Evolutionary conservation across 1,139 yeast species (phyloP).

Genomic region (Yamadazyma atlantica): DNA sequence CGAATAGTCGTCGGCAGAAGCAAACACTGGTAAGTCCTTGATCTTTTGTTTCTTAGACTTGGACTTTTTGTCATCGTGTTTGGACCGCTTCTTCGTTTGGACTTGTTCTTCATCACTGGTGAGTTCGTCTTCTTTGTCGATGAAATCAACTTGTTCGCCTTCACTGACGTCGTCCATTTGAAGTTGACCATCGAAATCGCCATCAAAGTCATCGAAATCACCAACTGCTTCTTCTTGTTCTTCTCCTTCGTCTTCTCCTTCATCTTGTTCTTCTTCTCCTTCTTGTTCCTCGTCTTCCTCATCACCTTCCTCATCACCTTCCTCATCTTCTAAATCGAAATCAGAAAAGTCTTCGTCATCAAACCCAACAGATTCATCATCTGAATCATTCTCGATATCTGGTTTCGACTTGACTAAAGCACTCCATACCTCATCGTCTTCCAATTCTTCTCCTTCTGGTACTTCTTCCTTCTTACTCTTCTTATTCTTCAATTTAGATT

Average conservation of each 20-base stretch:
- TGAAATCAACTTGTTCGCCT: constrained; percentile 18
- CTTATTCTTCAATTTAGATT: constrained; percentile 42
- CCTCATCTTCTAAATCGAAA: constrained; percentile 28
- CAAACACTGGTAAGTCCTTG: constrained; percentile 78
- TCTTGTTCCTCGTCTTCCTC: constrained; percentile 27
- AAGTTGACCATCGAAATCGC: constrained; percentile 32
- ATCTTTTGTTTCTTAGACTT: constrained; percentile 53
- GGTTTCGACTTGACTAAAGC: constrained; percentile 86
- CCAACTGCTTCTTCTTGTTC: constrained; percentile 15
- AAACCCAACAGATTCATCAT: constrained; percentile 45
- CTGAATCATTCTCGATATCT: constrained; percentile 63
- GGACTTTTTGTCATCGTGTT: constrained; percentile 14
- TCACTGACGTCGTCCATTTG: constrained; percentile 20
- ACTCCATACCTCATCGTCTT: constrained; percentile 84
- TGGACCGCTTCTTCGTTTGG: constrained; percentile 23
- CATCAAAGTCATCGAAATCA: constrained; percentile 15
- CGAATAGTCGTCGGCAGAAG: constrained; percentile 87
- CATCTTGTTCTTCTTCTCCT: constrained; percentile 21
- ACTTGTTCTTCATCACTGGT: constrained; percentile 13
- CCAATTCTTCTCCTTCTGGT: constrained; percentile 37
- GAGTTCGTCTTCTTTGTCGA: constrained; percentile 18
- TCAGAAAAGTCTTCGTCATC: constrained; percentile 46
- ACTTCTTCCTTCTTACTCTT: constrained; percentile 20
- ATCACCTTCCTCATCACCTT: constrained; percentile 26
- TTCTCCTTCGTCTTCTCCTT: constrained; percentile 11